Evolutionary conservation across 768 basidiomycete species (phyloP), one percentile per base, ranked within the genome.

Genomic region (Hygrocybe coccinea): DNA sequence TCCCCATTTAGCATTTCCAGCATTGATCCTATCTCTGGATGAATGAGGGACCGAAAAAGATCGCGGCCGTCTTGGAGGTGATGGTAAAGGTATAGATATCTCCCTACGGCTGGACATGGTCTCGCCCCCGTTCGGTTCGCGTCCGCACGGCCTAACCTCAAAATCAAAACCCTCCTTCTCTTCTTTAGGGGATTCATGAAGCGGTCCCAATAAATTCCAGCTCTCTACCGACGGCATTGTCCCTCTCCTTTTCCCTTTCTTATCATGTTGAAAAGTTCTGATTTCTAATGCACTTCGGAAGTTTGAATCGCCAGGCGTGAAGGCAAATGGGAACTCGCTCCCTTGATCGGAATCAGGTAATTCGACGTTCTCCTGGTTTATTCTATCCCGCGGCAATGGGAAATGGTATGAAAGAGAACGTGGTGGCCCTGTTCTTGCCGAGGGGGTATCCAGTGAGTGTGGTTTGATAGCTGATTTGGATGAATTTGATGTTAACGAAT

Each of bases 341-440:
- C 67, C 71, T 54, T 76, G 73, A 10, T 69, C 68, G 63, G 36
- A 69, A 67, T 43, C 69, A 69, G 39, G 65, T 65, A 33, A 67
- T 68, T 34, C 61, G 38, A 2, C 43, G 71, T 61, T 44, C 59
- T 65, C 22, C 62, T 67, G 50, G 62, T n/a, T n/a, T 63, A 36
- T 65, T 65, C 24, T 64, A 56, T 9, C 62, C 64, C 2, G 69
- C 1, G 82, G 73, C 33, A 78, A 69, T 7, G 82, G 76, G 62
- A 85, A 84, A 25, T 79, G 78, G 64, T 81, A 86, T 2, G 86
- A 86, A 24, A 89, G 72, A 0, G 87, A 86, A 38, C 87, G 78
- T 3, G 87, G 88, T 33, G 87, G 86, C 11, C 87, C 88, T 3
- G 87, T 89, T 50, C 87, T 76, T 48, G 74, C 72, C 5, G 85